Base-by-base conservation (phyloP, 202 grass and related monocot genomes). In the Setaria viridis region DNA sequence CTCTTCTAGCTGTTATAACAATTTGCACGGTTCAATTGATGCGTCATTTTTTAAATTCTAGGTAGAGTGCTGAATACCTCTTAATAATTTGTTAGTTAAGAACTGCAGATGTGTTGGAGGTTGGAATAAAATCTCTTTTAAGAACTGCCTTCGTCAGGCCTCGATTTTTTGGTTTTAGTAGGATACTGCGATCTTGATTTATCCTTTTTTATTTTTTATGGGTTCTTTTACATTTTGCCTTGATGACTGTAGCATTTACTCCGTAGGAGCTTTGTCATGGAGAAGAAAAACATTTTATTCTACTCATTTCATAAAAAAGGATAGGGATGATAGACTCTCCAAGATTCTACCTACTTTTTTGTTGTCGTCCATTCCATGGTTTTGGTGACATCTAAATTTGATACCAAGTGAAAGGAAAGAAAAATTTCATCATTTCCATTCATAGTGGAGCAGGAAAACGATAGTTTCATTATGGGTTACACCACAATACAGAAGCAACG, bases 301-400 rank as follows among this genome's bases (percentile, higher is more conserved):
- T 60, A 42, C 72, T 53, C 63, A 54, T 78, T 79, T 79, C 49
- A 68, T 62, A 75, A 55, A 58, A 55, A 67, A 69, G 49, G 53
- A 63, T 20, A 49, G 12, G 6, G 62, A 80, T 84, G 80, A 54
- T 72, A 79, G 42, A 67, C 2, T 11, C 45, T 74, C 11, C 49
- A 79, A 78, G 21, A 80, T 87, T 68, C 41, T 79, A 47, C 51
- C 62, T 21, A 84, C 6, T 17, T 83, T 83, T 76, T 77, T 4
- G 64, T 11, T 67, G 14, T 86, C 7, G 3, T 57, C 58, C 54
- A 59, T 62, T 21, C 20, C 19, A 19, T 42, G 57, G 10, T 75
- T 79, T 62, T 63, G 43, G 50, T 89, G 67, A 29, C 34, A 53
- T 86, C 58, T 74, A 47, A 81, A 55, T 70, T 54, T 34, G n/a